phyloP scores from a whole-genome alignment of 2,329 filamentous ascomycete species.

The Aspergillus fumigatiaffinis region DNA sequence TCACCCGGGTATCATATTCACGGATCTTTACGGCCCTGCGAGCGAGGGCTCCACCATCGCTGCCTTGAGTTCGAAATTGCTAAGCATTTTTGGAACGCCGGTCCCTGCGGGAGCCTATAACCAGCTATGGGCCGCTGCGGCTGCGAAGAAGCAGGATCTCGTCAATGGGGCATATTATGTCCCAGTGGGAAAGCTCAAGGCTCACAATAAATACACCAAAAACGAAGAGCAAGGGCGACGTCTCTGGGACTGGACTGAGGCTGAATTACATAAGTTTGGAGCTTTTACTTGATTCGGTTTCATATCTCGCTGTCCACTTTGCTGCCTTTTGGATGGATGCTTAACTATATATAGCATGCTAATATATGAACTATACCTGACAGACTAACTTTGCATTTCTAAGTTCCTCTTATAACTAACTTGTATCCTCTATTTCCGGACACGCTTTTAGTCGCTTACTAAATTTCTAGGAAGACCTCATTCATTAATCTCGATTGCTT shows the following conservation, averaged over 20 bases:
- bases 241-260: slow-evolving; percentile 35
- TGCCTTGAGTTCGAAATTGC: slow-evolving; percentile 7
- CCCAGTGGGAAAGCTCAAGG: slow-evolving; percentile 25
- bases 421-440: too few relatives aligned
- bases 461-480: too few relatives aligned
- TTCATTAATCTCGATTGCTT: too few relatives aligned
- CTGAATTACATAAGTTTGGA: slow-evolving; percentile 16
- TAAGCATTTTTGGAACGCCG: slow-evolving; percentile 17
- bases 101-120: slow-evolving; percentile 21
- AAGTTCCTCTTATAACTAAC: too few relatives aligned
- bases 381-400: too few relatives aligned
- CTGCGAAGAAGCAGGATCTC: slow-evolving; percentile 20
- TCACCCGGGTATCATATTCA: slow-evolving; percentile 45
- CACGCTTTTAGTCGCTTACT: too few relatives aligned
- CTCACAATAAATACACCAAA: slow-evolving; percentile 21
- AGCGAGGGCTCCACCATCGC: slow-evolving; percentile 5
- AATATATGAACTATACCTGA: too few relatives aligned
- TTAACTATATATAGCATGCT: too few relatives aligned
- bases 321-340: too few relatives aligned
- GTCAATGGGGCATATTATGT: slow-evolving; percentile 28
- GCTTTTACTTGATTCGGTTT: too few relatives aligned
- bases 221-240: slow-evolving; percentile 23
- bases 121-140: slow-evolving; percentile 29
- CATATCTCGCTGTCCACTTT: too few relatives aligned
- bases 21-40: slow-evolving; percentile 25